phyloP scores from a whole-genome alignment of 495 filamentous ascomycete genomes.

The Bacidia gigantensis region DNA sequence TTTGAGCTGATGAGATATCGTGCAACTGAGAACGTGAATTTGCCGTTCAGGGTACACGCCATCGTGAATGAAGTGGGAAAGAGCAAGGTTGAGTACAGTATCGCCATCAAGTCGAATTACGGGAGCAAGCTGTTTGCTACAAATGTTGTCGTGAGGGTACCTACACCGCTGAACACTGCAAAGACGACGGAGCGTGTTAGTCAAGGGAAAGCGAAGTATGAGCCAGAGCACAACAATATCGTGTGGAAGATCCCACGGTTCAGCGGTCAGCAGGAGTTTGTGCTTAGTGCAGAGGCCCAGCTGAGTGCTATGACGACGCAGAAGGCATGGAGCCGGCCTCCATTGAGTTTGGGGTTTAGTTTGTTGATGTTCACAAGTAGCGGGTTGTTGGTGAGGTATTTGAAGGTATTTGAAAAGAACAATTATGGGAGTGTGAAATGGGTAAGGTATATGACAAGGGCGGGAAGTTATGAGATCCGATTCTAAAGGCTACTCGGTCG shows the following conservation, averaged over 20 bases:
- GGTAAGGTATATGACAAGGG: slow-evolving; percentile 98
- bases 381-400: slow-evolving; percentile 80
- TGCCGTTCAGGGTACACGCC: slow-evolving; percentile 97
- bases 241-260: slow-evolving; percentile 99
- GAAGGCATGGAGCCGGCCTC: slow-evolving; percentile 92
- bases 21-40: slow-evolving; percentile 98
- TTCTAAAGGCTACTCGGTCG: slow-evolving; percentile 15
- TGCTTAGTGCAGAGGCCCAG: slow-evolving; percentile 84
- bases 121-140: slow-evolving; percentile 93
- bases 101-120: slow-evolving; percentile 94
- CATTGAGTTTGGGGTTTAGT: slow-evolving; percentile 79
- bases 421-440: slow-evolving; percentile 98
- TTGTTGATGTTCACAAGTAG: slow-evolving; percentile 96
- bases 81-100: slow-evolving; percentile 97
- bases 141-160: slow-evolving; percentile 90
- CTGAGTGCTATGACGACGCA: slow-evolving; percentile 96
- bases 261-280: slow-evolving; percentile 88
- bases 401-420: slow-evolving; percentile 99
- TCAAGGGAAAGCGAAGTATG: slow-evolving; percentile 96
- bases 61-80: slow-evolving; percentile 96
- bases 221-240: slow-evolving; percentile 94
- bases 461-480: slow-evolving; percentile 48
- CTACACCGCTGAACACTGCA: slow-evolving; percentile 93
- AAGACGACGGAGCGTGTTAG: slow-evolving; percentile 84
- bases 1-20: slow-evolving; percentile 99